Percentiles rank a stretch among this genome's conserved stretches.
Conservation (phyloP, 805 yeast species). For the Kodamaea restingae region DNA sequence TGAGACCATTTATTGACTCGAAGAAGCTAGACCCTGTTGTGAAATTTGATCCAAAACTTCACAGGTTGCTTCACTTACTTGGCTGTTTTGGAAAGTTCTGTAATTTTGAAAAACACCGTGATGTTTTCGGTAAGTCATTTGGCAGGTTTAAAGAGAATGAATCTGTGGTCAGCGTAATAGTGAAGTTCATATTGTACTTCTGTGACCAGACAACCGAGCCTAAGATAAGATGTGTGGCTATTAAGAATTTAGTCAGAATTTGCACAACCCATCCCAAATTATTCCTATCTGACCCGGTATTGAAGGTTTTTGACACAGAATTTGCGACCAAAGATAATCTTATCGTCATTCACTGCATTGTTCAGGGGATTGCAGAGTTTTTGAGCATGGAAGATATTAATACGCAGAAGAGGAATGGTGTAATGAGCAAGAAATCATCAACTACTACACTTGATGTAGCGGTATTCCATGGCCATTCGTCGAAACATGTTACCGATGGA, state of each 20-base stretch:
- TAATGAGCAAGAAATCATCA: slow-evolving; percentile 33
- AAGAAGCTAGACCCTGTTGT: slow-evolving; percentile 10
- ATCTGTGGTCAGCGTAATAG: slow-evolving; percentile 52
- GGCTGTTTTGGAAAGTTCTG: slow-evolving; percentile 74
- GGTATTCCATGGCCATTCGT: slow-evolving; percentile 51
- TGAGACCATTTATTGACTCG: slow-evolving; percentile 43
- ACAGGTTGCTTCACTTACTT: slow-evolving; percentile 55
- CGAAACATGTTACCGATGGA: slow-evolving; percentile 55
- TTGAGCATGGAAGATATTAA: slow-evolving; percentile 53
- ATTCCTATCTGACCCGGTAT: slow-evolving; percentile 55
- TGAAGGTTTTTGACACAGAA: slow-evolving; percentile 49
- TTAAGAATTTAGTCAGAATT: slow-evolving; percentile 54
- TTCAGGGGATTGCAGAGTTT: slow-evolving; percentile 57
- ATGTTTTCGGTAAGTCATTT: slow-evolving; percentile 33
- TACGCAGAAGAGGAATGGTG: slow-evolving; percentile 38
- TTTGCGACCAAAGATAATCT: slow-evolving; percentile 32
- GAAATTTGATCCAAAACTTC: slow-evolving; percentile 25
- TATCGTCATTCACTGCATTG: slow-evolving; percentile 46
- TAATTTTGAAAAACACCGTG: slow-evolving; percentile 47
- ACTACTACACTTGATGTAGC: slow-evolving; percentile 38
- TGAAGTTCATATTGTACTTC: slow-evolving; percentile 56
- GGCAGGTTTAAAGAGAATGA: slow-evolving; percentile 49
- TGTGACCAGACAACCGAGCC: slow-evolving; percentile 33
- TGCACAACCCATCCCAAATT: slow-evolving; percentile 62
- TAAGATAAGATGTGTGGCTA: slow-evolving; percentile 45